These are phyloP conservation scores for Pichia insulana DNA, from an alignment of 805 yeast species.

Conservation along the genomic window DNA sequence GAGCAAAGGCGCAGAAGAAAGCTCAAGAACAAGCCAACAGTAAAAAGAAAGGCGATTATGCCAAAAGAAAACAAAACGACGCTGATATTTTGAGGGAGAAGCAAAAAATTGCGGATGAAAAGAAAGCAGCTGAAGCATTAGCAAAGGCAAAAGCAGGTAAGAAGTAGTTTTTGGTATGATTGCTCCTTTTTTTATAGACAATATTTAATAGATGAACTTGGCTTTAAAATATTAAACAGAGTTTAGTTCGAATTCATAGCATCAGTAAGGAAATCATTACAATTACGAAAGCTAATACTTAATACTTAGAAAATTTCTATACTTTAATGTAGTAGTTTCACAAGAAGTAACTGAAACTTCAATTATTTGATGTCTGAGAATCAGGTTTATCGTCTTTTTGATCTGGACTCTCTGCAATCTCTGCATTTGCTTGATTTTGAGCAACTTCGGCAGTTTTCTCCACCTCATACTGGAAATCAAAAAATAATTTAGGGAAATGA, in stretches of 20 bases:
- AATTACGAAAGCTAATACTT: too few relatives aligned
- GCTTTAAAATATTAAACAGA: too few relatives aligned
- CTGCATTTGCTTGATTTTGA: constrained; percentile 9
- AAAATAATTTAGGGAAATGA: constrained; percentile 85
- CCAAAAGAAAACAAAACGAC: constrained; percentile 76
- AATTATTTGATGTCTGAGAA: too few relatives aligned
- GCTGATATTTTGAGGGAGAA: constrained; percentile 87
- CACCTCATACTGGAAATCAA: constrained; percentile 86
- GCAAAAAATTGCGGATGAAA: constrained; percentile 67
- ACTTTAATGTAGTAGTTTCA: too few relatives aligned
- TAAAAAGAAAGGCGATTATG: constrained; percentile 77
- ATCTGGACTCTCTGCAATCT: constrained; percentile 3
- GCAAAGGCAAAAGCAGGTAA: constrained; percentile 12
- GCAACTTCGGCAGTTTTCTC: constrained; percentile 61
- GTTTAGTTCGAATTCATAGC: too few relatives aligned
- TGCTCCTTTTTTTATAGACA: too few relatives aligned
- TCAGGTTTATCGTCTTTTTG: too few relatives aligned
- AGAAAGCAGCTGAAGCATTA: constrained; percentile 23
- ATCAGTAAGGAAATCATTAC: too few relatives aligned
- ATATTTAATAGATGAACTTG: too few relatives aligned
- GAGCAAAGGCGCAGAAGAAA: constrained; percentile 82
- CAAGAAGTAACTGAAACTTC: too few relatives aligned
- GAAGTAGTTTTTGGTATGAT: constrained; percentile 8
- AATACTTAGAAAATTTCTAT: too few relatives aligned
- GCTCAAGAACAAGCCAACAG: constrained; percentile 52